Base-by-base conservation (phyloP, 768 basidiomycete genomes). In the Cubamyces sp. region DNA sequence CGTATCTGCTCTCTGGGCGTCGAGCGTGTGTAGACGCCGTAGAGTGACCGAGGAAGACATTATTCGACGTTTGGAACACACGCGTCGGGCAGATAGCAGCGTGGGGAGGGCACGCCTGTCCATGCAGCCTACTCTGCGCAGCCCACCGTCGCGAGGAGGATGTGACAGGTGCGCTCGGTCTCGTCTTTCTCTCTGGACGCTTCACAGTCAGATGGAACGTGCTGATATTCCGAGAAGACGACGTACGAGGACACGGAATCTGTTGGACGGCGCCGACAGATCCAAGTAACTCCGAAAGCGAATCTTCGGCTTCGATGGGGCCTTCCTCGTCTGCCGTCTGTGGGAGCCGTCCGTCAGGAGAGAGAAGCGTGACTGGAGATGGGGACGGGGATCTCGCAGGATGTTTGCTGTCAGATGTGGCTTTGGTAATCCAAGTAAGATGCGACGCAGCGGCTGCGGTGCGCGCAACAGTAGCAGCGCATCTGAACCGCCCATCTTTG, bases 351-450 rank as follows among this genome's bases (percentile, higher is more conserved):
- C 54, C 56, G 49, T 57, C 34, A 34, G 18, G 43, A 28, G 15
- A 56, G 55, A 43, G 56, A 59, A 59, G 57, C 57, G 57, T 51
- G 57, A 59, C 49, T 40, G 57, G 57, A 59, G 57, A 59, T 59
- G 49, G 28, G 21, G 15, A 39, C 53, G 49, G 49, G 57, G 57
- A 59, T 59, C 57, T 59, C 49, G 41, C 57, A 59, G 49, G 49
- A 43, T 43, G 49, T 50, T 9, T 43, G n/a, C 57, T 45, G 57
- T 59, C 57, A 59, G 57, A 59, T 52, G 57, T 14, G 49, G 57
- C 34, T 30, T 19, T 34, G 41, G 47, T 42, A 49, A 43, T 51
- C 28, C 40, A 41, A 23, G 49, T 26, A 28, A 41, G 49, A 39
- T 25, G 57, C 42, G 42, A n/a, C 48, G 48, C 28, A 11, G 49